Conservation (phyloP, 306 rosid genomes). For the Sophora flavescens region DNA sequence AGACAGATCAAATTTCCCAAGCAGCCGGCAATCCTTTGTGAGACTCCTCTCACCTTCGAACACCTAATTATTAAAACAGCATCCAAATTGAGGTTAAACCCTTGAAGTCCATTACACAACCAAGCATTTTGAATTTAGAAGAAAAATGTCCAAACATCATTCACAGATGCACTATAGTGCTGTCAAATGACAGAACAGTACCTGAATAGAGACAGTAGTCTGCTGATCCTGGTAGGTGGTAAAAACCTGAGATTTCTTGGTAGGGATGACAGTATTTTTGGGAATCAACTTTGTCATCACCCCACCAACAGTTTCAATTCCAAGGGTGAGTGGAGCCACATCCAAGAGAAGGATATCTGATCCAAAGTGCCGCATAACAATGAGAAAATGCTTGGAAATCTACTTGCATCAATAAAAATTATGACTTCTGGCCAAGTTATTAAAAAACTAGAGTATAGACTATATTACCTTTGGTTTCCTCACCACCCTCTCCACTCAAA, state of each 20-base stretch:
- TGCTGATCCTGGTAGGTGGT: constrained; percentile 99
- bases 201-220: constrained; percentile 99
- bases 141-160: neutral
- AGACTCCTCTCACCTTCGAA: constrained; percentile 99
- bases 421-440: neutral
- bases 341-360: constrained; percentile 98
- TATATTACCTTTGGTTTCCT: constrained; percentile 87
- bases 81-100: too few species aligned
- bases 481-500: constrained; percentile 99
- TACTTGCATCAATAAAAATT: neutral
- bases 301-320: constrained; percentile 99
- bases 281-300: constrained; percentile 99
- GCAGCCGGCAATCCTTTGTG: constrained; percentile 96
- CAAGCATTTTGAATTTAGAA: neutral
- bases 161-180: neutral
- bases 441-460: neutral
- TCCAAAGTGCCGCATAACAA: neutral
- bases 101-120: neutral
- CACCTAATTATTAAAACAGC: constrained; percentile 57
- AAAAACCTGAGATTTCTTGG: constrained; percentile 99
- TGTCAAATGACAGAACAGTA: constrained; percentile 23
- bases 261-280: constrained; percentile 95
- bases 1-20: constrained; percentile 87
- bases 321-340: constrained; percentile 98
- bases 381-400: neutral